Conservation (phyloP, 345 rosid genomes). For the Syzygium aromaticum region DNA sequence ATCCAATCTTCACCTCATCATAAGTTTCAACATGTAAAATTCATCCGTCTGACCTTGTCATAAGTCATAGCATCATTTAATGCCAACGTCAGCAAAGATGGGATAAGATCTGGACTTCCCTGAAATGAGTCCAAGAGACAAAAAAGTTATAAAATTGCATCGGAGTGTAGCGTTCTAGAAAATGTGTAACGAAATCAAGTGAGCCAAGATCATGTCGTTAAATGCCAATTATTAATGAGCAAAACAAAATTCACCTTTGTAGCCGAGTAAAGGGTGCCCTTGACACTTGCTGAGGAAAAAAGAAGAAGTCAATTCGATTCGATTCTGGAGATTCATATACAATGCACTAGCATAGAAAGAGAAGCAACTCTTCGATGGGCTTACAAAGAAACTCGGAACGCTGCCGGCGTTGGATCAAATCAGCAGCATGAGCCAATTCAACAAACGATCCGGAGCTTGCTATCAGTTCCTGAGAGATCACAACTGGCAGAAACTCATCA, state of each 20-base stretch:
- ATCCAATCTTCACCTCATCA: not conserved
- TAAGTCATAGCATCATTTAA: constrained; percentile 78
- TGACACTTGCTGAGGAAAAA: constrained; percentile 49
- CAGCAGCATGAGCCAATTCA: constrained; percentile 69
- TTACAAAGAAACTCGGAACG: constrained; percentile 76
- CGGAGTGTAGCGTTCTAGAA: not conserved
- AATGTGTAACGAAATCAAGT: not conserved
- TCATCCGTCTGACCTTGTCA: constrained; percentile 62
- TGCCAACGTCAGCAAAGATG: constrained; percentile 62
- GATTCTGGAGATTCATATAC: not conserved
- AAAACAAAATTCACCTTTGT: constrained; percentile 31
- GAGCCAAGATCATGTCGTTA: not conserved
- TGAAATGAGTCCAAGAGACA: constrained; percentile 6
- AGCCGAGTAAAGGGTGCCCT: constrained; percentile 32
- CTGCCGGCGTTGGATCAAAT: constrained; percentile 80
- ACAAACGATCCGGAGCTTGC: constrained; percentile 50
- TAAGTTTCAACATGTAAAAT: not conserved
- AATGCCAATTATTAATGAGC: not conserved
- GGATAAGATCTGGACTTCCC: constrained; percentile 62
- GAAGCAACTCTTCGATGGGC: constrained; percentile 8
- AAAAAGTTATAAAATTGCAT: not conserved
- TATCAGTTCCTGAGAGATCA: constrained; percentile 55
- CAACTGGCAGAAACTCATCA: constrained; percentile 57
- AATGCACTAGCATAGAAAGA: not conserved
- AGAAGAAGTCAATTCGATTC: not conserved